Evolutionary conservation across 1,284 basidiomycete species (phyloP).

Genomic region (Sporisorium reilianum): DNA sequence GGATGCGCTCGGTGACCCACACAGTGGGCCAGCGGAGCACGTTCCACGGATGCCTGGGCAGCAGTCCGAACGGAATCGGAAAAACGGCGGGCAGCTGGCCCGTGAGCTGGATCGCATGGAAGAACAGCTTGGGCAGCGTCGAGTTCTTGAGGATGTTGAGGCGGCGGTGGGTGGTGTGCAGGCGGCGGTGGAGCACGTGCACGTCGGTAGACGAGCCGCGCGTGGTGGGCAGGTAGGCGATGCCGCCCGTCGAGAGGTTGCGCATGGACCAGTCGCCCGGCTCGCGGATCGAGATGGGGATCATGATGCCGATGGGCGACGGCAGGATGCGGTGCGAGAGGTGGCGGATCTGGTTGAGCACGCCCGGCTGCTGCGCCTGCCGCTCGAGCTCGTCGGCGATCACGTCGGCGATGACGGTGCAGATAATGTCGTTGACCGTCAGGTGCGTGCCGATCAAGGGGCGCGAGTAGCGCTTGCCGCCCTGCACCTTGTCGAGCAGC

Average conservation of each 20-base stretch:
- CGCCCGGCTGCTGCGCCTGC: slow-evolving; percentile 24
- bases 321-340: slow-evolving; percentile 49
- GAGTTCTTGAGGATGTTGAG: slow-evolving; percentile 62
- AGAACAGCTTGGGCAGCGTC: slow-evolving; percentile 54
- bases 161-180: slow-evolving; percentile 54
- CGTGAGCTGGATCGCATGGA: slow-evolving; percentile 50
- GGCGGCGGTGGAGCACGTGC: slow-evolving; percentile 48
- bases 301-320: slow-evolving; percentile 55
- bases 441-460: slow-evolving; percentile 56
- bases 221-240: slow-evolving; percentile 61
- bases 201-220: slow-evolving; percentile 28
- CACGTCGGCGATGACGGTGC: slow-evolving; percentile 62
- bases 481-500: slow-evolving; percentile 42
- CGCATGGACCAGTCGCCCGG: slow-evolving; percentile 61
- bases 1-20: slow-evolving; percentile 24
- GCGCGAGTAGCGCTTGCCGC: slow-evolving; percentile 30
- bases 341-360: slow-evolving; percentile 26
- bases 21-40: slow-evolving; percentile 23
- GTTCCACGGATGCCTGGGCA: slow-evolving; percentile 28
- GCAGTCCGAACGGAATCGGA: slow-evolving; percentile 38
- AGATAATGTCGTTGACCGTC: slow-evolving; percentile 66
- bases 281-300: slow-evolving; percentile 64
- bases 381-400: slow-evolving; percentile 55
- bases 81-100: slow-evolving; percentile 53
- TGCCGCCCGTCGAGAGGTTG: slow-evolving; percentile 64